Evolutionary conservation across 306 rosid genomes (phyloP), one percentile per base, ranked within the genome.

Genomic region (Vachellia pachyceras): DNA sequence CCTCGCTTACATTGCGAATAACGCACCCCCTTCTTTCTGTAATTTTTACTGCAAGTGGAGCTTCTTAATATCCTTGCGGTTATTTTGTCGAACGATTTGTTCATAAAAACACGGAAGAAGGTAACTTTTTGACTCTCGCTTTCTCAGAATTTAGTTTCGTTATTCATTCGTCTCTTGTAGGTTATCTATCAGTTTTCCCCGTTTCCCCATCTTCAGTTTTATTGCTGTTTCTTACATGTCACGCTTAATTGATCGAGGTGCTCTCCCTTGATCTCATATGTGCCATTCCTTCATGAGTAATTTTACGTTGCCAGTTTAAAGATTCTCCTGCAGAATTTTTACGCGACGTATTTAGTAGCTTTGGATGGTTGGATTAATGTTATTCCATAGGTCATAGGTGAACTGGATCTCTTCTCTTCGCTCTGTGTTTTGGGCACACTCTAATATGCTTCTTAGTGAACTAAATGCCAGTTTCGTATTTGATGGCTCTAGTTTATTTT

Each of bases 351-450:
- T 44, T 69, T 22, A 22, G 5, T 1, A 20, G 52, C n/a, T 22
- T 20, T 22, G 7, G 37, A 44, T 42, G 25, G 11, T 14, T 69
- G 54, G 37, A 13, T 2, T 69, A 22, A 20, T n/a, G 5, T 40
- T 67, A 18, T 66, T 11, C 12, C 33, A 4, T n/a, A 2, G 12
- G 20, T 40, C 18, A 68, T 41, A 10, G 49, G 10, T 42, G 74
- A 41, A 68, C 8, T 68, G 33, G 50, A 1, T 68, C 3, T n/a
- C 15, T 20, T 68, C 73, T 41, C 73, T 68, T 68, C n/a, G 20
- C 73, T 68, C 9, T 68, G 50, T 68, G 73, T 68, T 68, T 0
- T 39, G 50, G 50, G 33, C 50, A 68, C 52, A n/a, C 20, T 54
- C 25, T 54, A 22, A 11, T 42, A 22, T 41, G n/a, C 52, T 69